Evolutionary conservation across 805 yeast genomes (phyloP).

Genomic region (Nakazawaea holstii): DNA sequence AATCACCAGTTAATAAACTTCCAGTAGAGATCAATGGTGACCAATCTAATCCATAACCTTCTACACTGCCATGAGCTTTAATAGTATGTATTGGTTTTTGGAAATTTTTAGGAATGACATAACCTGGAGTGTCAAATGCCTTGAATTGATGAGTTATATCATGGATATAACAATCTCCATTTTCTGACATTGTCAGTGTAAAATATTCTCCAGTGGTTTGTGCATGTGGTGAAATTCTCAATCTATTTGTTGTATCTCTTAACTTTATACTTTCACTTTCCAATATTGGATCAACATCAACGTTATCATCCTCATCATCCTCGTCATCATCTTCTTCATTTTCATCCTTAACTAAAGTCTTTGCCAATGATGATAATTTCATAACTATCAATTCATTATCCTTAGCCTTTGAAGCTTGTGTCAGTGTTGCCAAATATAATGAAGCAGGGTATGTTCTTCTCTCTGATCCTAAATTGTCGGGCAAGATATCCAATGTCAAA

Average conservation of each 20-base stretch:
- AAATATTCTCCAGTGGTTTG: slow-evolving; percentile 69
- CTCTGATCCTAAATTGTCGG: slow-evolving; percentile 82
- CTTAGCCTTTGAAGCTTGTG: slow-evolving; percentile 83
- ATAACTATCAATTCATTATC: slow-evolving; percentile 86
- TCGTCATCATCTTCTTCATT: slow-evolving; percentile 72
- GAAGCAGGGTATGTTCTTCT: slow-evolving; percentile 89
- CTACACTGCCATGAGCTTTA: slow-evolving; percentile 85
- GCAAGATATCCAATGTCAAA: slow-evolving; percentile 81
- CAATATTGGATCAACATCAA: slow-evolving; percentile 75
- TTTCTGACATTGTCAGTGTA: slow-evolving; percentile 85
- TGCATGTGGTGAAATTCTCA: slow-evolving; percentile 79
- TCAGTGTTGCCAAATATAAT: slow-evolving; percentile 81
- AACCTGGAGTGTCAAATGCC: slow-evolving; percentile 88
- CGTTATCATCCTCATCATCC: slow-evolving; percentile 61
- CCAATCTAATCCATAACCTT: slow-evolving; percentile 98
- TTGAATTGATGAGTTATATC: slow-evolving; percentile 75
- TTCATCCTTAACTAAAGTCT: slow-evolving; percentile 83
- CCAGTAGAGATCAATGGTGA: slow-evolving; percentile 81
- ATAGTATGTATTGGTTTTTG: slow-evolving; percentile 82
- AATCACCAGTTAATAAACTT: slow-evolving; percentile 81
- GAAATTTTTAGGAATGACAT: slow-evolving; percentile 65
- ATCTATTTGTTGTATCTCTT: slow-evolving; percentile 80
- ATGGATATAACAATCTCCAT: slow-evolving; percentile 82
- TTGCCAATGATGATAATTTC: slow-evolving; percentile 75
- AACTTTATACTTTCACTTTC: slow-evolving; percentile 79